Percentiles rank a stretch among this genome's conserved stretches.
Conservation (phyloP, 2,329 filamentous ascomycete genomes). For the Cladosporium sp. region DNA sequence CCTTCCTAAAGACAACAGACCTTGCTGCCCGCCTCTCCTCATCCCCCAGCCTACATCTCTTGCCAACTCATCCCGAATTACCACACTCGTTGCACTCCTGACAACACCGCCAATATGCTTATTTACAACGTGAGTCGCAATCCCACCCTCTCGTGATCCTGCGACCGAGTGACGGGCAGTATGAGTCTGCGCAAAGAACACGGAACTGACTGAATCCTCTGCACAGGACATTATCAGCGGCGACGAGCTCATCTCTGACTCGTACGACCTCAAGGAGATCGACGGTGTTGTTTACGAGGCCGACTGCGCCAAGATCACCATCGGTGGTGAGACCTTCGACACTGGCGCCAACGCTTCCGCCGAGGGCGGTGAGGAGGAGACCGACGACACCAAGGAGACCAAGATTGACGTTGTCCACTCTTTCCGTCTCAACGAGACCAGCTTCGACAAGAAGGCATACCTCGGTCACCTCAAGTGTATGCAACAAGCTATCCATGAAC, state of each 20-base stretch:
- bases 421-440: conserved; percentile 78
- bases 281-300: conserved; percentile 82
- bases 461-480: conserved; percentile 79
- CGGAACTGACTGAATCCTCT: not conserved
- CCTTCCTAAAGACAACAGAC: conserved; percentile 6
- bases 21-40: conserved; percentile 1
- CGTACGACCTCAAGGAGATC: conserved; percentile 75
- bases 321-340: conserved; percentile 72
- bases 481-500: conserved; percentile 21
- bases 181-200: not conserved
- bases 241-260: conserved; percentile 97
- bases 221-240: conserved; percentile 77
- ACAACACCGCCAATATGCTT: conserved; percentile 45
- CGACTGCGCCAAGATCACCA: conserved; percentile 84
- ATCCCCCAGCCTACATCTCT: not conserved
- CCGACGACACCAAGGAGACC: conserved; percentile 63
- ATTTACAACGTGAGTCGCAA: conserved; percentile 51
- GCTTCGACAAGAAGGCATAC: conserved; percentile 85
- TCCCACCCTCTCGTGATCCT: not conserved
- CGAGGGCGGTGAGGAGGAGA: conserved; percentile 70
- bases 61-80: conserved; percentile 1
- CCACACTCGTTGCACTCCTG: conserved; percentile 8
- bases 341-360: conserved; percentile 96
- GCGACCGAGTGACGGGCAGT: conserved; percentile 8
- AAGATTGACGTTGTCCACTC: conserved; percentile 93